Conservation (phyloP, 441 rosid species). For the Bocquillonia castaneifolia region DNA sequence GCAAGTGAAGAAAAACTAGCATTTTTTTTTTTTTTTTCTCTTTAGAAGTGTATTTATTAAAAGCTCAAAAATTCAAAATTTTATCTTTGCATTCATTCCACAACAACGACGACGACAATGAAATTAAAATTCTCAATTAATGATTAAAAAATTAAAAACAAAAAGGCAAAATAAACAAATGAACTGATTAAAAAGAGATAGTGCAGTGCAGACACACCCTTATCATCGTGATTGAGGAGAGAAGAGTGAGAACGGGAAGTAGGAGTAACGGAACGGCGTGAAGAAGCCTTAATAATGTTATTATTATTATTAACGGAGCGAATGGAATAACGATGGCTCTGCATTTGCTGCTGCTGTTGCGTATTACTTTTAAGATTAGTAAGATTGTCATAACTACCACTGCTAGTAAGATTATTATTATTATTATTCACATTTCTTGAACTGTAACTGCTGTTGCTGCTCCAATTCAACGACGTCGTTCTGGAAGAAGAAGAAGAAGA, state of each 20-base stretch:
- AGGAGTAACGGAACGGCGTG: slow-evolving; percentile 63
- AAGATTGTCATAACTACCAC: too few relatives aligned
- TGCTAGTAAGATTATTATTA: neutral
- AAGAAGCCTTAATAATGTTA: slow-evolving; percentile 16
- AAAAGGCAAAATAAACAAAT: neutral
- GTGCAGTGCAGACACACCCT: slow-evolving; percentile 29
- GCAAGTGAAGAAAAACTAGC: neutral
- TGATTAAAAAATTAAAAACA: neutral
- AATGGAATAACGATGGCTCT: slow-evolving; percentile 26
- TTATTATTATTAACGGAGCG: slow-evolving; percentile 29
- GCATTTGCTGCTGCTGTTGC: neutral
- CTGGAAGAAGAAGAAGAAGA: neutral
- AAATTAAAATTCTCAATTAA: neutral
- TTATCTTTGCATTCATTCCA: too few relatives aligned
- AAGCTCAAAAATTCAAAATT: neutral
- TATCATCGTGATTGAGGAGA: slow-evolving; percentile 31
- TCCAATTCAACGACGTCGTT: neutral
- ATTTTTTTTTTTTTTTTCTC: neutral
- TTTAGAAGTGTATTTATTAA: neutral
- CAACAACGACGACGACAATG: neutral
- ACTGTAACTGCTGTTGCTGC: too few relatives aligned
- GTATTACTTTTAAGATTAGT: too few relatives aligned
- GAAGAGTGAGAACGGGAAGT: slow-evolving; percentile 41
- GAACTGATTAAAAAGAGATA: neutral
- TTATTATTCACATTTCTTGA: slow-evolving; percentile 31